A percentile compares a stretch with the other conserved stretches of the same genome.
Evolutionary conservation across 495 filamentous ascomycete genomes (phyloP).

Genomic region (Elaphomyces granulatus): DNA sequence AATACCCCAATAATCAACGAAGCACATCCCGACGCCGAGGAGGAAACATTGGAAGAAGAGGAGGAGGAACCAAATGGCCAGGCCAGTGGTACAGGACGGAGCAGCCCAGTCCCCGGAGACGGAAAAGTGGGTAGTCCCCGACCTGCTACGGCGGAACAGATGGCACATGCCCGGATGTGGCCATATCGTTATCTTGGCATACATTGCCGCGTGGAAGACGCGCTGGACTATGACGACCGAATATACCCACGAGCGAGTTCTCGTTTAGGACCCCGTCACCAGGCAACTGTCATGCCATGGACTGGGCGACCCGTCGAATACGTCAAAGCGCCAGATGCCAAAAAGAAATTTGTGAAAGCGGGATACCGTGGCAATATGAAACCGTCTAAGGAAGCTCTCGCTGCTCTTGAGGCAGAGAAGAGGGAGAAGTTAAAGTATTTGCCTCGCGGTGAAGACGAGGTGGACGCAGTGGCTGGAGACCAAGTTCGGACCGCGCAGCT

Average conservation of each 20-base stretch:
- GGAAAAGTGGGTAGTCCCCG: conserved; percentile 38
- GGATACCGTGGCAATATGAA: conserved; percentile 57
- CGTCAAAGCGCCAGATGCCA: conserved; percentile 75
- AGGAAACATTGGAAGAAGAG: conserved; percentile 62
- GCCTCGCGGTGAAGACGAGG: conserved; percentile 62
- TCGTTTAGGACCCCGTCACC: conserved; percentile 78
- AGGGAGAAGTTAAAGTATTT: conserved; percentile 65
- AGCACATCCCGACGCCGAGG: conserved; percentile 48
- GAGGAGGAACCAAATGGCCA: conserved; percentile 48
- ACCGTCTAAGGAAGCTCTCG: conserved; percentile 60
- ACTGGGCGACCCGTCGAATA: conserved; percentile 72
- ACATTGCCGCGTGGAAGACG: conserved; percentile 93
- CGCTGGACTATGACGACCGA: conserved; percentile 91
- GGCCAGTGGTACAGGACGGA: conserved; percentile 36
- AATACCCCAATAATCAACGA: conserved; percentile 58
- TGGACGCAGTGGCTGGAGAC: conserved; percentile 33
- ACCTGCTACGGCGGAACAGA: conserved; percentile 76
- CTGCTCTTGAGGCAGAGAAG: conserved; percentile 68
- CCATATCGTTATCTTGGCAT: conserved; percentile 92
- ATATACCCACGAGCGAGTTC: conserved; percentile 95
- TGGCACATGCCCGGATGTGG: conserved; percentile 85
- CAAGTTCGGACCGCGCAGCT: conserved; percentile 39
- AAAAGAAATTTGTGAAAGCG: conserved; percentile 49
- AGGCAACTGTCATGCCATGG: conserved; percentile 77
- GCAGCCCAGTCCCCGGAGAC: conserved; percentile 41